Evolutionary conservation across 2,329 filamentous ascomycete species (phyloP).

Genomic region (Ceratocystis huliohia): DNA sequence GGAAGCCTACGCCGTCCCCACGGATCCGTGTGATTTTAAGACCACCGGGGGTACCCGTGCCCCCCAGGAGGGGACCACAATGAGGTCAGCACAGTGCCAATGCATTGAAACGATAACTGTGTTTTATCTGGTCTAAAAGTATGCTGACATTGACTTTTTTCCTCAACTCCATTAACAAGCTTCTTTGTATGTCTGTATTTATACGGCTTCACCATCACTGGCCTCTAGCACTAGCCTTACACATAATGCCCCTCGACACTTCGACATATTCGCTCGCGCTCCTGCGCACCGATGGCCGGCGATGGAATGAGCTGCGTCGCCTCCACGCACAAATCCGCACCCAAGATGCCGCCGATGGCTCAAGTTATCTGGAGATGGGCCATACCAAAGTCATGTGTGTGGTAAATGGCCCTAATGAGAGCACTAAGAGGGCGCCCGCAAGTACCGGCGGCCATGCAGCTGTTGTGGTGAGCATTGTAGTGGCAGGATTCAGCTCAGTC

Average conservation of each 20-base stretch:
- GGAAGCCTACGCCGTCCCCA: too few species aligned
- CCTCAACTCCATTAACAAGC: neutral
- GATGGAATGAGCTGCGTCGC: conserved; percentile 93
- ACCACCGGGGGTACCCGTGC: too few species aligned
- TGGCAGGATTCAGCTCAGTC: conserved; percentile 78
- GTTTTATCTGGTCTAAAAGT: neutral
- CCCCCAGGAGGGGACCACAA: too few species aligned
- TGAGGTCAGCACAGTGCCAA: neutral
- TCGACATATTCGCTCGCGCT: conserved; percentile 81
- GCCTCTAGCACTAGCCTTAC: neutral
- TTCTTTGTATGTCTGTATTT: neutral
- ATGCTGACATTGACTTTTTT: neutral
- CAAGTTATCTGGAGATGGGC: conserved; percentile 88
- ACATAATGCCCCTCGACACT: conserved; percentile 78
- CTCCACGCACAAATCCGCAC: conserved; percentile 82
- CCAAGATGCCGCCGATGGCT: conserved; percentile 84
- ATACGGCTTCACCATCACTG: neutral
- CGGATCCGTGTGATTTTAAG: too few species aligned
- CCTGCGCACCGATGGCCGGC: conserved; percentile 66
- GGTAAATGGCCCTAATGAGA: conserved; percentile 70
- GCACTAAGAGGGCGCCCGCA: conserved; percentile 22
- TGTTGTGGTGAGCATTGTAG: conserved; percentile 67
- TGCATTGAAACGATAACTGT: neutral
- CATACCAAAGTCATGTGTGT: conserved; percentile 96
- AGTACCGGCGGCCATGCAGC: conserved; percentile 34